Percentiles rank a stretch among this genome's conserved stretches.
Conservation (phyloP, 1,284 basidiomycete genomes). For the Tilletia horrida region DNA sequence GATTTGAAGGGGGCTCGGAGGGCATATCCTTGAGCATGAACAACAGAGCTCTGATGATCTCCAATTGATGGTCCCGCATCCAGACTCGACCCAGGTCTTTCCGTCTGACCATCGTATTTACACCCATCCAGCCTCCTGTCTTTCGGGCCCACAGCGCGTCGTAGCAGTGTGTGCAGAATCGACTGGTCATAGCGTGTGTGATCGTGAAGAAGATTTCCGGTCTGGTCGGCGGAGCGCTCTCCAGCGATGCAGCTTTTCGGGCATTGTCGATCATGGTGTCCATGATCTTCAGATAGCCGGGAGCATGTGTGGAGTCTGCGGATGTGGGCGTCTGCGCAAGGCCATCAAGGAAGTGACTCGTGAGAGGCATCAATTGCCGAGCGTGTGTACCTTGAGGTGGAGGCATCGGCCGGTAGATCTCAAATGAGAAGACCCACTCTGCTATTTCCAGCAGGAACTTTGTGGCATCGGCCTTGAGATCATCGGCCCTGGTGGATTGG, state of each 20-base stretch:
- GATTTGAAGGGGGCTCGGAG: slow-evolving; percentile 77
- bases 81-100: slow-evolving; percentile 65
- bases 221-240: slow-evolving; percentile 36
- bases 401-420: slow-evolving; percentile 57
- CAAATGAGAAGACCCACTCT: slow-evolving; percentile 71
- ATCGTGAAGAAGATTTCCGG: slow-evolving; percentile 43
- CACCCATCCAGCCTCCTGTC: slow-evolving; percentile 53
- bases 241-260: slow-evolving; percentile 26
- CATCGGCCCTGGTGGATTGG: slow-evolving; percentile 70
- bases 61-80: slow-evolving; percentile 82
- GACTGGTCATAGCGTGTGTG: slow-evolving; percentile 49
- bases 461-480: slow-evolving; percentile 69
- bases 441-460: slow-evolving; percentile 61
- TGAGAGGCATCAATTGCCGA: slow-evolving; percentile 62
- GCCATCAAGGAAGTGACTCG: slow-evolving; percentile 41
- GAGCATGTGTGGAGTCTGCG: slow-evolving; percentile 14
- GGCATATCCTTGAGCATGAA: slow-evolving; percentile 96
- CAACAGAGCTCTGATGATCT: slow-evolving; percentile 83
- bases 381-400: slow-evolving; percentile 58
- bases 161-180: slow-evolving; percentile 54
- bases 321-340: slow-evolving; percentile 41
- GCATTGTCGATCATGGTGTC: slow-evolving; percentile 40
- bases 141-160: slow-evolving; percentile 53
- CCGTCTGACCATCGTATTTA: slow-evolving; percentile 47
- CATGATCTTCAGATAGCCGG: slow-evolving; percentile 30